These are phyloP conservation scores for Escovopsis weberi DNA, from an alignment of 2,329 filamentous ascomycete genomes.

Conservation along the genomic window DNA sequence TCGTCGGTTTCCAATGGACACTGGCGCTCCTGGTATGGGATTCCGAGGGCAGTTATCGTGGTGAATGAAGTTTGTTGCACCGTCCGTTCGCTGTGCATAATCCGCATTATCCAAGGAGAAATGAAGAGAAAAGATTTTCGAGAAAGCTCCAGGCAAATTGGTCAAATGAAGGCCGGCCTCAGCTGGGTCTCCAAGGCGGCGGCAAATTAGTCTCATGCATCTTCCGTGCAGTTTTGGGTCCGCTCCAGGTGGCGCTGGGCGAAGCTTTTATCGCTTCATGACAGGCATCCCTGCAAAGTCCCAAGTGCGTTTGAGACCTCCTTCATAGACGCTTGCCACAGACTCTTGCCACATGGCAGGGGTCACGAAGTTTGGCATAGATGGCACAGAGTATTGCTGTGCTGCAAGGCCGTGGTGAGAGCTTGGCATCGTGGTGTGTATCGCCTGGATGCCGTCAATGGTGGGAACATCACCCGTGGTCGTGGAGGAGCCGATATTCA, in stretches of 20 bases:
- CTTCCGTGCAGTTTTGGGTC: too few species aligned
- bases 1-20: too few species aligned
- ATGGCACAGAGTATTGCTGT: slow-evolving; percentile 37
- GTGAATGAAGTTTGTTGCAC: too few species aligned
- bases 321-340: slow-evolving; percentile 54
- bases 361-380: slow-evolving; percentile 47
- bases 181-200: too few species aligned
- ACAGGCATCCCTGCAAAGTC: slow-evolving; percentile 32
- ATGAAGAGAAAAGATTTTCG: too few species aligned
- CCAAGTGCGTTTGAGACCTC: slow-evolving; percentile 48
- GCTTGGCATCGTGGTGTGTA: slow-evolving; percentile 28
- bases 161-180: too few species aligned
- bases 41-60: too few species aligned
- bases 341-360: slow-evolving; percentile 63
- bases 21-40: too few species aligned
- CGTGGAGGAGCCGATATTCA: slow-evolving; percentile 38
- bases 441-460: slow-evolving; percentile 37
- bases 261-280: slow-evolving; percentile 13
- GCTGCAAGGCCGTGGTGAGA: slow-evolving; percentile 31
- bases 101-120: too few species aligned
- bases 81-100: too few species aligned
- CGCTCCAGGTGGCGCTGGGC: slow-evolving; percentile 6
- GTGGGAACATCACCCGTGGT: slow-evolving; percentile 39
- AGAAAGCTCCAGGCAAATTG: too few species aligned
- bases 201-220: too few species aligned